Evolutionary conservation across 169 alveolate genomes (phyloP).

Genomic region (Cryptosporidium sp.): DNA sequence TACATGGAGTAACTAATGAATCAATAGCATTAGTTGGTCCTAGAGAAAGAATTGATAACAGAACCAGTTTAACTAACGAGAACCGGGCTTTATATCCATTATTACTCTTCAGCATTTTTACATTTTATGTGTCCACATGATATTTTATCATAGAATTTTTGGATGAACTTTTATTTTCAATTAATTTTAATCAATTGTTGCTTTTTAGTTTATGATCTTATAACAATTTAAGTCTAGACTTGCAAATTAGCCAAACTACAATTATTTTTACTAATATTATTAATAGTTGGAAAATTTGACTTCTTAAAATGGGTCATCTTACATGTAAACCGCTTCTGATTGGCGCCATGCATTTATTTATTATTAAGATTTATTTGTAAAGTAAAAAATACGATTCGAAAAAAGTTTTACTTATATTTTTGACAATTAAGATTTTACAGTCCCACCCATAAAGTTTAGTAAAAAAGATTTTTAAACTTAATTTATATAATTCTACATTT

Average conservation of each 20-base stretch:
- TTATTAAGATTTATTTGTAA: not conserved
- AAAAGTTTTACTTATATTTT: too few species aligned
- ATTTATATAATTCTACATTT: too few species aligned
- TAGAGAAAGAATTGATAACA: not conserved
- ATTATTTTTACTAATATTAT: not conserved
- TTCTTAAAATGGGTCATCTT: not conserved
- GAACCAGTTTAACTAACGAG: not conserved
- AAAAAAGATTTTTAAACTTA: not conserved
- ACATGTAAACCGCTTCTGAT: not conserved
- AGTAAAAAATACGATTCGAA: too few species aligned
- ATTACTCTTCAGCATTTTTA: not conserved
- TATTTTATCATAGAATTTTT: not conserved
- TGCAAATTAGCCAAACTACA: not conserved
- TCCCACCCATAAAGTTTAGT: too few species aligned
- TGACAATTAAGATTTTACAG: too few species aligned
- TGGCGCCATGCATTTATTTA: constrained; percentile 4
- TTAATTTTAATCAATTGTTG: not conserved
- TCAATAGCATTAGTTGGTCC: not conserved
- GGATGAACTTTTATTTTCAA: not conserved
- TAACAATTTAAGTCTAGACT: not conserved
- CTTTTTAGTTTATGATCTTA: not conserved
- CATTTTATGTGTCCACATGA: not conserved
- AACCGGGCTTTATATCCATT: not conserved
- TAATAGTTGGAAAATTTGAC: not conserved
- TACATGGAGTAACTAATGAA: not conserved